Conservation (phyloP, 306 rosid species). For the Rubus idaeus region DNA sequence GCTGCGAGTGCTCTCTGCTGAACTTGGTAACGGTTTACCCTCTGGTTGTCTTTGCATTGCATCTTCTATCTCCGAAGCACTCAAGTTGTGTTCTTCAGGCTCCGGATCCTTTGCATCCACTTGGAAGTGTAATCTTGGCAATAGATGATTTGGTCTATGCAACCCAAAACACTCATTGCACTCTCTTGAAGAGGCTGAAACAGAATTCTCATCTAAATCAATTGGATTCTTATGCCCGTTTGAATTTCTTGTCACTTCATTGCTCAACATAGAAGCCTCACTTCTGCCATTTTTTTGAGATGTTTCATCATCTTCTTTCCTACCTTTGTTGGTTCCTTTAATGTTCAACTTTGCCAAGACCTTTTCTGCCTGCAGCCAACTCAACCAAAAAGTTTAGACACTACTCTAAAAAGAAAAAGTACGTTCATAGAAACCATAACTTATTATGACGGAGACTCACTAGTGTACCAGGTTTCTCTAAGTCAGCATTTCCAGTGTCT, state of each 20-base stretch:
- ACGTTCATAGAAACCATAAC: not conserved
- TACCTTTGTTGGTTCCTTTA: conserved; percentile 37
- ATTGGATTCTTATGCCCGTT: conserved; percentile 23
- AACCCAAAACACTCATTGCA: conserved; percentile 33
- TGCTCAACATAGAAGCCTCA: conserved; percentile 28
- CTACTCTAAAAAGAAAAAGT: not conserved
- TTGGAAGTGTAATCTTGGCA: conserved; percentile 25
- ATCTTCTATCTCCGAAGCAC: conserved; percentile 31
- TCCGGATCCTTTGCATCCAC: conserved; percentile 31
- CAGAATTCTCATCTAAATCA: conserved; percentile 30
- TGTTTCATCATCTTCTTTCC: conserved; percentile 36
- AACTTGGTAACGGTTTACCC: conserved; percentile 28
- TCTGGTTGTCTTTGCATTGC: conserved; percentile 44
- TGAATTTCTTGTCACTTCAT: conserved; percentile 29
- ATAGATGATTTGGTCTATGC: conserved; percentile 21
- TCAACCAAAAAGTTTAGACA: conserved; percentile 22
- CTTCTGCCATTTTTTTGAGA: conserved; percentile 22
- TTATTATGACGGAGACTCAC: conserved; percentile 35
- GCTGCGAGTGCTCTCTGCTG: conserved; percentile 33
- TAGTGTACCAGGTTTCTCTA: conserved; percentile 23
- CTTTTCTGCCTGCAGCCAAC: conserved; percentile 55
- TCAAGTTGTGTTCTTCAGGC: conserved; percentile 34
- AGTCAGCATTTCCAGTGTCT: conserved; percentile 31
- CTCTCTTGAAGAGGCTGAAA: conserved; percentile 34
- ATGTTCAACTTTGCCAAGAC: conserved; percentile 49